Conservation (phyloP, 371 early-diverging fungal genomes). For the Mucor mucedo region DNA sequence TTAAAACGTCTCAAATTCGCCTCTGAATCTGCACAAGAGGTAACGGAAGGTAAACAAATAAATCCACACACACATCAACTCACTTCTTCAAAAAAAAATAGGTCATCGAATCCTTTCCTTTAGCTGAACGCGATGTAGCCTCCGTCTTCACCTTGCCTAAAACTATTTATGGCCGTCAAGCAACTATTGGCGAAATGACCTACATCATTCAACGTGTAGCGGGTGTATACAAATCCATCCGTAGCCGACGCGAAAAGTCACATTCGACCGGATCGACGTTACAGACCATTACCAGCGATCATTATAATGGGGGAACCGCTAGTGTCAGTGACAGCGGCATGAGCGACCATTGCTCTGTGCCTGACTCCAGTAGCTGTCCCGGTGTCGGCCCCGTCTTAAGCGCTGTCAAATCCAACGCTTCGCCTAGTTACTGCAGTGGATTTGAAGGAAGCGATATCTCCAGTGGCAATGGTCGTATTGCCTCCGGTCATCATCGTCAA, state of each 20-base stretch:
- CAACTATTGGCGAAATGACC: conserved; percentile 39
- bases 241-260: conserved; percentile 19
- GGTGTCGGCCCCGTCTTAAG: not conserved
- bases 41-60: conserved; percentile 2
- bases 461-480: conserved; percentile 17
- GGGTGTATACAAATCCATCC: conserved; percentile 31
- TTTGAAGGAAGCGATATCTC: conserved; percentile 42
- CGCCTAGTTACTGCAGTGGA: conserved; percentile 42
- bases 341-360: conserved; percentile 15
- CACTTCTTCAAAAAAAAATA: conserved; percentile 2
- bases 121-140: conserved; percentile 50
- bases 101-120: conserved; percentile 40
- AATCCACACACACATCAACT: not conserved
- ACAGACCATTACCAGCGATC: conserved; percentile 25
- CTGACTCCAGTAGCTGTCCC: conserved; percentile 1
- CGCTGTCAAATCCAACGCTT: conserved; percentile 33
- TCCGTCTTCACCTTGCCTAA: conserved; percentile 53
- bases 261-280: conserved; percentile 22
- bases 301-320: conserved; percentile 20
- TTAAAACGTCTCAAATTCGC: conserved; percentile 36
- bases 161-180: conserved; percentile 47
- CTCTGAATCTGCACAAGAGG: conserved; percentile 37
- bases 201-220: conserved; percentile 44
- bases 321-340: conserved; percentile 26
- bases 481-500: conserved; percentile 12